A percentile compares a stretch with the other conserved stretches of the same genome.
These are phyloP conservation scores for Astraeus odoratus DNA, from an alignment of 768 basidiomycete genomes.

Conservation along the genomic window DNA sequence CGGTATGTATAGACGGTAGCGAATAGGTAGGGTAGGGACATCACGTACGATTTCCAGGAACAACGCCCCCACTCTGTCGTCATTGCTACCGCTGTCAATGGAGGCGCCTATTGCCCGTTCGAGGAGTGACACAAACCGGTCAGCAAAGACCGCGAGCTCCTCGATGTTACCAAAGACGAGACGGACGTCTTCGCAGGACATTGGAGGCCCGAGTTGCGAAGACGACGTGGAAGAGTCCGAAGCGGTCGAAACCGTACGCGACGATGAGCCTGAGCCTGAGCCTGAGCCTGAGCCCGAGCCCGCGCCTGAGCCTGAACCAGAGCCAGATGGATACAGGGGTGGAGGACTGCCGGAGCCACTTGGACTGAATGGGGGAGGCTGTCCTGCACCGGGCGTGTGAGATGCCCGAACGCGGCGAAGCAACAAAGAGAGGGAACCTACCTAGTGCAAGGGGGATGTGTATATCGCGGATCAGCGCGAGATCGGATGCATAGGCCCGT, in stretches of 20 bases:
- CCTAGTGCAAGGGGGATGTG: constrained; percentile 77
- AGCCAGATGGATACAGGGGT: constrained; percentile 25
- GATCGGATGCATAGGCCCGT: constrained; percentile 76
- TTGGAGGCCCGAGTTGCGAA: constrained; percentile 46
- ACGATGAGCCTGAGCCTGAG: constrained; percentile 31
- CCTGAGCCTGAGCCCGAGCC: constrained; percentile 29
- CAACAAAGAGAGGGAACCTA: constrained; percentile 28
- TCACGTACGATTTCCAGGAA: constrained; percentile 64
- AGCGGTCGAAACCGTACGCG: constrained; percentile 36
- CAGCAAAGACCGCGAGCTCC: constrained; percentile 68
- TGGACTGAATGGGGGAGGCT: constrained; percentile 34
- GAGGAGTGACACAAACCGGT: constrained; percentile 55
- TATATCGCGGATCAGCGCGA: constrained; percentile 69
- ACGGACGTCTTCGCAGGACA: constrained; percentile 63
- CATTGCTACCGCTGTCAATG: constrained; percentile 57
- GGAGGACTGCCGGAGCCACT: constrained; percentile 19
- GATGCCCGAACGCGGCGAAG: constrained; percentile 5
- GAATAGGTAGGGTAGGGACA: background rate
- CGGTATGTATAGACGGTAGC: background rate
- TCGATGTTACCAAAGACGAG: constrained; percentile 73
- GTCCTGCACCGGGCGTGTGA: constrained; percentile 23
- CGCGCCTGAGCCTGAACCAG: constrained; percentile 30
- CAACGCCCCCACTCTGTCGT: constrained; percentile 62
- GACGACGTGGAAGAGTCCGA: constrained; percentile 48
- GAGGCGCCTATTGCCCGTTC: constrained; percentile 60